A percentile compares a stretch with the other conserved stretches of the same genome.
phyloP scores from a whole-genome alignment of 257 asterid species.

The Nicotiana obtusifolia region DNA sequence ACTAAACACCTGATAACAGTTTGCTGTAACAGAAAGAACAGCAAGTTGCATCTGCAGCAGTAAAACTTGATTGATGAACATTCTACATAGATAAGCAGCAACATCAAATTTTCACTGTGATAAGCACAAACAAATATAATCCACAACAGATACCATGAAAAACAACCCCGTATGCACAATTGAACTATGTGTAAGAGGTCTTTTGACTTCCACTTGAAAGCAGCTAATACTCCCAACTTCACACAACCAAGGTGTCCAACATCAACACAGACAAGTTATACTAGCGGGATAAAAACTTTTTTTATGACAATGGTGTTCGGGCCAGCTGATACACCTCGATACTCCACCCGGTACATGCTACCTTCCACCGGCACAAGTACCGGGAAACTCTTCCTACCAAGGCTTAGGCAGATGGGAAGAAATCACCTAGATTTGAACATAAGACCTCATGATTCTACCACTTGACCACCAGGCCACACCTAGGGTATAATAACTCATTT shows the following conservation, averaged over 20 bases:
- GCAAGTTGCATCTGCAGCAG: background rate
- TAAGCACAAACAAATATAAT: background rate
- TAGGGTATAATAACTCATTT: background rate
- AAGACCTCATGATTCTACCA: no score
- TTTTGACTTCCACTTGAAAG: background rate
- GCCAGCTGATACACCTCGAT: no score
- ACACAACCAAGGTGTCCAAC: background rate
- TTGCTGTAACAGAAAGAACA: background rate
- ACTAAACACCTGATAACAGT: background rate
- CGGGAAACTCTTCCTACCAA: no score
- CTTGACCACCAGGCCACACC: no score
- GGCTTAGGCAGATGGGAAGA: no score
- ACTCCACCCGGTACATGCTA: no score
- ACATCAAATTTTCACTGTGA: background rate
- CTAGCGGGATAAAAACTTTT: background rate
- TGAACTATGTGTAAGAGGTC: background rate
- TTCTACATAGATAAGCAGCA: background rate
- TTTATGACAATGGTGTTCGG: background rate
- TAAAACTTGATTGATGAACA: background rate
- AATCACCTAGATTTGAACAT: no score
- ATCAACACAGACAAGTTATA: background rate
- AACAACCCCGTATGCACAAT: background rate
- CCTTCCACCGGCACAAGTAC: no score
- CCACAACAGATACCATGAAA: background rate
- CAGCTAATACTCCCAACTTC: background rate